Evolutionary conservation across 2,329 filamentous ascomycete species (phyloP).

Genomic region (Pseudovirgaria hyperparasitica): DNA sequence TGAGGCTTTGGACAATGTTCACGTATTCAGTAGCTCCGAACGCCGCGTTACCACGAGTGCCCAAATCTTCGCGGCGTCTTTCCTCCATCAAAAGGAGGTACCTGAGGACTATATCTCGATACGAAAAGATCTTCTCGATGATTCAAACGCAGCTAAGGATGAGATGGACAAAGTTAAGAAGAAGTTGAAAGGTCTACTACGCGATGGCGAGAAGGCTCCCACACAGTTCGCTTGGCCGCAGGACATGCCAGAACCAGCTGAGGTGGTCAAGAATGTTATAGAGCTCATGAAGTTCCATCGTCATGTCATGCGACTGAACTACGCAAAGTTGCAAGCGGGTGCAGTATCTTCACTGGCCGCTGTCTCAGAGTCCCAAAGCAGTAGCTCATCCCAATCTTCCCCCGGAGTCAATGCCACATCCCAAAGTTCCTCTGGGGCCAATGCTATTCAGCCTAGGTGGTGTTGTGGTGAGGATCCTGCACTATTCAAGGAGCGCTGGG

Average conservation of each 20-base stretch:
- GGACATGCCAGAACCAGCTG: slow-evolving; percentile 85
- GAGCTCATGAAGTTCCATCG: slow-evolving; percentile 97
- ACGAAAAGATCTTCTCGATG: slow-evolving; percentile 87
- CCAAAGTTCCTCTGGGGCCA: slow-evolving; percentile 15
- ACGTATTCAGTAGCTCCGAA: slow-evolving; percentile 92
- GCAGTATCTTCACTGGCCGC: slow-evolving; percentile 49
- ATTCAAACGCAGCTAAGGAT: slow-evolving; percentile 96
- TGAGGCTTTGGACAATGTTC: slow-evolving; percentile 81
- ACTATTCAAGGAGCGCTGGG: slow-evolving; percentile 92
- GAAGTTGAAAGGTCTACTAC: slow-evolving; percentile 84
- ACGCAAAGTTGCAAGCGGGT: slow-evolving; percentile 57
- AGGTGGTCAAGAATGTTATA: slow-evolving; percentile 83
- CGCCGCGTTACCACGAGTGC: slow-evolving; percentile 88
- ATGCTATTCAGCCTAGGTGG: slow-evolving; percentile 73
- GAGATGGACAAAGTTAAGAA: slow-evolving; percentile 99
- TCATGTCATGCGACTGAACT: slow-evolving; percentile 90
- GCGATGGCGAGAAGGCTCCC: slow-evolving; percentile 85
- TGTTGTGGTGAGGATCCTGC: slow-evolving; percentile 93
- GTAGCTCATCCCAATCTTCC: slow-evolving; percentile 18
- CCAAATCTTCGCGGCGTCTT: slow-evolving; percentile 87
- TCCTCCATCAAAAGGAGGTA: slow-evolving; percentile 76
- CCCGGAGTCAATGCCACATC: slow-evolving; percentile 19
- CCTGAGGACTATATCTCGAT: slow-evolving; percentile 78
- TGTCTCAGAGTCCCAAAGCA: slow-evolving; percentile 8
- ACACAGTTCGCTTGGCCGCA: slow-evolving; percentile 96